Percentiles rank a stretch among this genome's conserved stretches.
Evolutionary conservation across 306 rosid genomes (phyloP).

Genomic region (Fragaria vesca): DNA sequence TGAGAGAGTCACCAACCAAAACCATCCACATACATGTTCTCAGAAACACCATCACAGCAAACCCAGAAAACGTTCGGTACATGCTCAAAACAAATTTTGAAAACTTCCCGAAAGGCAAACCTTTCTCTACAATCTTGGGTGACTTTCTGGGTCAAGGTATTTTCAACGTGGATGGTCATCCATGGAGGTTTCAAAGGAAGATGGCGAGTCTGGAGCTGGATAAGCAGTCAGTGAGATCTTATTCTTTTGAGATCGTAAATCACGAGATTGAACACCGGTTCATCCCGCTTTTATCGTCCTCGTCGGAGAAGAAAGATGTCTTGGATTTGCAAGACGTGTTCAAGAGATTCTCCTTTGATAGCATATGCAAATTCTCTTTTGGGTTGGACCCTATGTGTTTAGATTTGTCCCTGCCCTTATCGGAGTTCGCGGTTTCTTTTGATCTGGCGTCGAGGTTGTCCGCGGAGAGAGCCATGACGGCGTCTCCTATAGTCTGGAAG

Average conservation of each 20-base stretch:
- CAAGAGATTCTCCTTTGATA: conserved; percentile 61
- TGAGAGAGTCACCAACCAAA: conserved; percentile 48
- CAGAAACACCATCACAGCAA: conserved; percentile 63
- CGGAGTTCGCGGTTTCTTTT: conserved; percentile 62
- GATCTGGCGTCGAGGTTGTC: conserved; percentile 71
- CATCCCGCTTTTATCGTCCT: conserved; percentile 45
- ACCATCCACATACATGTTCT: conserved; percentile 78
- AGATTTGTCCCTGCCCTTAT: conserved; percentile 53
- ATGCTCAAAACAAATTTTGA: conserved; percentile 66
- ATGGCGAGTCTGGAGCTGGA: conserved; percentile 61
- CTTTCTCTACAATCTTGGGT: conserved; percentile 60
- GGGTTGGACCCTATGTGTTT: conserved; percentile 76
- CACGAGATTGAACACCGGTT: conserved; percentile 54
- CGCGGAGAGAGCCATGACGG: conserved; percentile 74
- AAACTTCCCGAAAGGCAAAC: conserved; percentile 75
- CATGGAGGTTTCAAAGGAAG: conserved; percentile 66
- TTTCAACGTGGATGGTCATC: conserved; percentile 81
- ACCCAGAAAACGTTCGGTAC: conserved; percentile 72
- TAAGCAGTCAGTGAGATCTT: conserved; percentile 45
- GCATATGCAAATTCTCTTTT: conserved; percentile 67
- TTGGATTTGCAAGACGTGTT: conserved; percentile 78
- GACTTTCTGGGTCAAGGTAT: conserved; percentile 78
- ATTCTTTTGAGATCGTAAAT: conserved; percentile 59
- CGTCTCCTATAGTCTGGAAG: conserved; percentile 69
- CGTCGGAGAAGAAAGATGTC: conserved; percentile 21